Conservation (phyloP, 495 filamentous ascomycete species). For the Trichodelitschia bisporula region DNA sequence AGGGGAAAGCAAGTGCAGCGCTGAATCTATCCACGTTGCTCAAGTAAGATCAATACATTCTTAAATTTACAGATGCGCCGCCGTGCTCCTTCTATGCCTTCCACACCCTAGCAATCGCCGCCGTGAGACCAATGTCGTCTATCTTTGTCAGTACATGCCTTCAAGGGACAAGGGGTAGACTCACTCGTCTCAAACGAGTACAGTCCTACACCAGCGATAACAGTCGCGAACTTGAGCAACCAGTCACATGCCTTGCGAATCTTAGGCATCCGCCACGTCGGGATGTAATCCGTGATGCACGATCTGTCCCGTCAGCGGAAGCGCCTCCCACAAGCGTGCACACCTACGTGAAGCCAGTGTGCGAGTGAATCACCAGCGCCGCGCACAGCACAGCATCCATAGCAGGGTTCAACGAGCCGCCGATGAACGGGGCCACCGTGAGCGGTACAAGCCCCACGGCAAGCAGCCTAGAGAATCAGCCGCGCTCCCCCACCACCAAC, state of each 20-base stretch:
- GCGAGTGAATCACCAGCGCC: constrained; percentile 66
- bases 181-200: constrained; percentile 99
- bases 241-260: constrained; percentile 38
- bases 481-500: not conserved
- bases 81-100: too few species aligned
- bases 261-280: constrained; percentile 40
- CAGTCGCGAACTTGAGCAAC: constrained; percentile 53
- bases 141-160: too few species aligned
- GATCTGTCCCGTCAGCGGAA: constrained; percentile 21
- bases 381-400: constrained; percentile 71
- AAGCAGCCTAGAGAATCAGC: constrained; percentile 26
- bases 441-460: constrained; percentile 60
- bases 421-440: constrained; percentile 74
- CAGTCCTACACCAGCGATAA: constrained; percentile 61
- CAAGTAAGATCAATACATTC: too few species aligned
- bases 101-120: constrained; percentile 71
- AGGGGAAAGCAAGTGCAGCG: too few species aligned
- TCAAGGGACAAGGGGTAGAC: too few species aligned
- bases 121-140: constrained; percentile 86
- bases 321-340: not conserved
- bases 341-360: constrained; percentile 72
- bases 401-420: constrained; percentile 69
- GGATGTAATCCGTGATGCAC: constrained; percentile 78
- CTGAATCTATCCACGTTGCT: too few species aligned
- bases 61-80: too few species aligned